Evolutionary conservation across 768 basidiomycete species (phyloP), one percentile per base, ranked within the genome.

Genomic region (Cystobasidium onofrii): DNA sequence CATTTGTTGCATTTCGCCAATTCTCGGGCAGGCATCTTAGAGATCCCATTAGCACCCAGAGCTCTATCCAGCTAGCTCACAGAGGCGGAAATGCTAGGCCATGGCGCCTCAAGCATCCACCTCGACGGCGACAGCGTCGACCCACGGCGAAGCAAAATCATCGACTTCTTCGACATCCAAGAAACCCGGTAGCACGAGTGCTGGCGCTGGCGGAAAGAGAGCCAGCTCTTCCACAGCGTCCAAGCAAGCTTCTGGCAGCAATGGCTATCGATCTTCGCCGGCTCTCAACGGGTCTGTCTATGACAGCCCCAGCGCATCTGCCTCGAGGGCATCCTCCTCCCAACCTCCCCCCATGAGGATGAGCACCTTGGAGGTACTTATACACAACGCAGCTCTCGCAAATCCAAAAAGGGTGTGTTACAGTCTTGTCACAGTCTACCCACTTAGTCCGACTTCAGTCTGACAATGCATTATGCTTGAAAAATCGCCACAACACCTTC

Each of bases 101-200:
- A 69, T 69, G 66, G 46, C 66, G 39, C 66, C 66, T 15, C 36
- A 69, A 69, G 66, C 66, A 52, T 46, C 66, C 39, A 54, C 66
- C 31, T 50, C 66, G 33, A 20, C 63, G 9, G 25, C 63, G 13
- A 64, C 31, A 36, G 44, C 63, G 31, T 31, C 31, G 17, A 64
- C 9, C 18, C n/a, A 3, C 10, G 46, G 46, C 27, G 39, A n/a
- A n/a, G n/a, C 63, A 41, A 64, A 64, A 69, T 41, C 66, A 43
- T 27, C 63, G 27, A 31, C 63, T 27, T 64, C 63, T 15, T 34
- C 63, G 3, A 54, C 27, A 29, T 10, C 31, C 23, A 69, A 44
- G 50, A 34, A 34, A 29, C 3, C 23, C 66, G 66, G 66, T 69
- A 69, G 66, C 66, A 69, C 66, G 36, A 27, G 50, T 43, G 63